Conservation (phyloP, 2,329 filamentous ascomycete species). For the Aspergillus fructus region DNA sequence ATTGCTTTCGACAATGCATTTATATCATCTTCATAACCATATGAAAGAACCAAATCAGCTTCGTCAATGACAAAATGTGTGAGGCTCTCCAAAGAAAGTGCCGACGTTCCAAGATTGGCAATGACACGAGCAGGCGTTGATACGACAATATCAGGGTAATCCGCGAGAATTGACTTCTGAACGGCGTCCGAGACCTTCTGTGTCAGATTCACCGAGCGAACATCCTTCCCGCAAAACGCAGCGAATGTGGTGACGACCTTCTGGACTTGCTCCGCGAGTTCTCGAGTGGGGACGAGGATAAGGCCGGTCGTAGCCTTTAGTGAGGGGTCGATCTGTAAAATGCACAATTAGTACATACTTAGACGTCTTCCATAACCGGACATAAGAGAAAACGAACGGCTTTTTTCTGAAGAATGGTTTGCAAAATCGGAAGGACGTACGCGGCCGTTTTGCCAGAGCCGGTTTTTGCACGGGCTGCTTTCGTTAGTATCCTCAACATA, state of each 20-base stretch:
- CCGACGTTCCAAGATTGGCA: slow-evolving; percentile 70
- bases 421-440: slow-evolving; percentile 85
- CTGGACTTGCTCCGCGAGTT: slow-evolving; percentile 87
- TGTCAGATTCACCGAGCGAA: slow-evolving; percentile 81
- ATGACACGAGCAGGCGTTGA: slow-evolving; percentile 85
- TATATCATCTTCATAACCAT: slow-evolving; percentile 90
- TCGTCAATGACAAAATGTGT: slow-evolving; percentile 86
- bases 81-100: slow-evolving; percentile 69
- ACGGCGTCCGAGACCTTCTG: slow-evolving; percentile 89
- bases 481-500: slow-evolving; percentile 18
- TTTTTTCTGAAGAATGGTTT: slow-evolving; percentile 79
- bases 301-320: slow-evolving; percentile 66
- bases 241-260: slow-evolving; percentile 75
- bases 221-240: slow-evolving; percentile 78
- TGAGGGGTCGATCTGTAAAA: slow-evolving; percentile 33
- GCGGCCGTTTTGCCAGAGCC: slow-evolving; percentile 98
- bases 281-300: slow-evolving; percentile 89
- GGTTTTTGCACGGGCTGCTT: slow-evolving; percentile 78
- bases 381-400: slow-evolving; percentile 43
- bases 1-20: slow-evolving; percentile 74
- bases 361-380: background rate
- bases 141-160: slow-evolving; percentile 83
- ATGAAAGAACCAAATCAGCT: slow-evolving; percentile 88
- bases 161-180: slow-evolving; percentile 79
- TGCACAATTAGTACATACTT: slow-evolving; percentile 1